These are phyloP conservation scores for Silene coronaria DNA, from an alignment of 179 eudicot genomes.

Conservation along the genomic window DNA sequence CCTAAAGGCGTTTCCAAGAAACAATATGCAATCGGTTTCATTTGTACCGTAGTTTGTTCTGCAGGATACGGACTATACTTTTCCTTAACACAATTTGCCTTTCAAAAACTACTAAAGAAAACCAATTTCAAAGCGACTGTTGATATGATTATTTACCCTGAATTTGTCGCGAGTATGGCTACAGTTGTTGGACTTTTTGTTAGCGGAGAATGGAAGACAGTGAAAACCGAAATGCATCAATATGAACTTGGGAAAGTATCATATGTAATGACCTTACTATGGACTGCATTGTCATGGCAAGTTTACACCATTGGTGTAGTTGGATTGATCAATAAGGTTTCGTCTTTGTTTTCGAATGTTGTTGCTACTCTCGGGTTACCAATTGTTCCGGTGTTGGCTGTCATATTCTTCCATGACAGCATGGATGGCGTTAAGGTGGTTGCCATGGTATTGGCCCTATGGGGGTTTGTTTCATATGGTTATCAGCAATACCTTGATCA, in stretches of 20 bases:
- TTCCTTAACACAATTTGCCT: conserved; percentile 42
- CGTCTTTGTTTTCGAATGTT: conserved; percentile 64
- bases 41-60: conserved; percentile 45
- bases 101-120: conserved; percentile 34
- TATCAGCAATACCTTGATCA: conserved; percentile 43
- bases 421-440: conserved; percentile 47
- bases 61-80: conserved; percentile 43
- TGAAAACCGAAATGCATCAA: conserved; percentile 42
- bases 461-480: conserved; percentile 55
- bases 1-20: conserved; percentile 20
- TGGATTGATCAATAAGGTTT: conserved; percentile 52
- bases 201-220: conserved; percentile 53
- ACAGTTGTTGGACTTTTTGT: conserved; percentile 43
- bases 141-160: conserved; percentile 36
- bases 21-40: conserved; percentile 36
- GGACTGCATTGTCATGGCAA: conserved; percentile 62
- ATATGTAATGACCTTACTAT: conserved; percentile 48
- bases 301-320: conserved; percentile 34
- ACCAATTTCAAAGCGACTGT: conserved; percentile 27
- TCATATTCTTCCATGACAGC: conserved; percentile 38
- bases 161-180: conserved; percentile 37
- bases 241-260: conserved; percentile 40
- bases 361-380: conserved; percentile 43
- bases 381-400: conserved; percentile 41
- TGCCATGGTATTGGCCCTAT: conserved; percentile 46